Evolutionary conservation across 2,329 filamentous ascomycete species (phyloP).

Genomic region (Rugonectria rugulosa): DNA sequence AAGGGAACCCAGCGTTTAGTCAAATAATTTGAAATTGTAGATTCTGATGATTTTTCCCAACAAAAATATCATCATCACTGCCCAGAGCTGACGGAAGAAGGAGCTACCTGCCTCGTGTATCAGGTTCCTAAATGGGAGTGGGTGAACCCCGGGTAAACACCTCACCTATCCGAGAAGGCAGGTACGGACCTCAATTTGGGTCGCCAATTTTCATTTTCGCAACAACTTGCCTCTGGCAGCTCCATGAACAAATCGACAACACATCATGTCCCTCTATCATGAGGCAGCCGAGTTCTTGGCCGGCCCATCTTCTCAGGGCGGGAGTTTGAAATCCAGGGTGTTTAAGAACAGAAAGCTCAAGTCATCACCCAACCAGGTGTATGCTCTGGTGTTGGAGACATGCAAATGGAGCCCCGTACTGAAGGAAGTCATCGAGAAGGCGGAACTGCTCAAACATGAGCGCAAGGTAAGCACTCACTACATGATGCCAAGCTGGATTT

Average conservation of each 20-base stretch:
- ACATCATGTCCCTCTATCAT: conserved; percentile 89
- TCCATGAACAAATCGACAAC: neutral
- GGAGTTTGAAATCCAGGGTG: conserved; percentile 86
- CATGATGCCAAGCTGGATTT: neutral
- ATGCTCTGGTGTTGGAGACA: conserved; percentile 84
- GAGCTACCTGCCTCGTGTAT: too few species aligned
- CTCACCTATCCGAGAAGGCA: neutral
- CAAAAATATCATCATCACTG: too few species aligned
- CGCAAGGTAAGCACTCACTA: conserved; percentile 70
- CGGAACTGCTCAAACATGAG: conserved; percentile 79
- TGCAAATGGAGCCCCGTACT: conserved; percentile 90
- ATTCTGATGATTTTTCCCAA: too few species aligned
- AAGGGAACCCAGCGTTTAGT: too few species aligned
- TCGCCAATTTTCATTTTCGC: conserved; percentile 27
- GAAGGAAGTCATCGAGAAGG: conserved; percentile 86
- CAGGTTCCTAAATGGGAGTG: conserved; percentile 3
- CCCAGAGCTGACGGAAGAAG: neutral
- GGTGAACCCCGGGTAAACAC: conserved; percentile 28
- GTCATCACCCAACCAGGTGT: conserved; percentile 81
- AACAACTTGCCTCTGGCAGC: conserved; percentile 10
- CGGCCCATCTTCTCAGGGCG: conserved; percentile 62
- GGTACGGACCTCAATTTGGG: conserved; percentile 1
- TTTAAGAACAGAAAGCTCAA: conserved; percentile 79
- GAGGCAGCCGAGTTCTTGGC: conserved; percentile 82
- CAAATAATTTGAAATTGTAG: too few species aligned